A percentile compares a stretch with the other conserved stretches of the same genome.
phyloP scores from a whole-genome alignment of 2,329 filamentous ascomycete genomes.

The Fusarium sp. region DNA sequence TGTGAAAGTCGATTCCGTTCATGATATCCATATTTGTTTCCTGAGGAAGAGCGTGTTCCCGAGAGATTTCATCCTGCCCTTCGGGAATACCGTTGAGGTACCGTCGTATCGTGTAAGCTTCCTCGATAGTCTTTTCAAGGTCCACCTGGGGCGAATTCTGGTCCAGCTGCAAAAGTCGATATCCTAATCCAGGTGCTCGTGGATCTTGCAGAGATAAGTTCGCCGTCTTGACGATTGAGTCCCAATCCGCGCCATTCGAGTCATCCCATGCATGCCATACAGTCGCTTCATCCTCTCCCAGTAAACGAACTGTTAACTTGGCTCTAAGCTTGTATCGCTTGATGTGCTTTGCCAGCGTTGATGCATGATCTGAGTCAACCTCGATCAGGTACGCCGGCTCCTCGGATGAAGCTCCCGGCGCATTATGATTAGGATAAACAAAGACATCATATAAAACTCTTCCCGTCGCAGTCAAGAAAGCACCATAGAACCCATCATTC shows the following conservation, averaged over 20 bases:
- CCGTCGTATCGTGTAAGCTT: slow-evolving; percentile 78
- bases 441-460: slow-evolving; percentile 91
- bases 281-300: slow-evolving; percentile 72
- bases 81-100: slow-evolving; percentile 87
- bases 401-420: slow-evolving; percentile 39
- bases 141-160: slow-evolving; percentile 53
- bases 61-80: slow-evolving; percentile 80
- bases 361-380: slow-evolving; percentile 76
- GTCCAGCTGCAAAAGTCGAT: slow-evolving; percentile 56
- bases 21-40: slow-evolving; percentile 91
- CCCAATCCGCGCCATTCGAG: slow-evolving; percentile 42
- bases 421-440: slow-evolving; percentile 73
- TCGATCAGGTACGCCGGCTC: slow-evolving; percentile 74
- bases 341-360: slow-evolving; percentile 75
- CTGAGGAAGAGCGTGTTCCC: slow-evolving; percentile 80
- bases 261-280: slow-evolving; percentile 83
- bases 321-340: slow-evolving; percentile 87
- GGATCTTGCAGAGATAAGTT: slow-evolving; percentile 60
- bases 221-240: slow-evolving; percentile 30
- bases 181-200: slow-evolving; percentile 67
- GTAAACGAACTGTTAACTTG: slow-evolving; percentile 75
- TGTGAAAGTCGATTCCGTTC: slow-evolving; percentile 88
- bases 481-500: slow-evolving; percentile 75
- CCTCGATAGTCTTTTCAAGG: slow-evolving; percentile 60
- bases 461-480: slow-evolving; percentile 87